Evolutionary conservation across 2,329 filamentous ascomycete genomes (phyloP).

Genomic region (Nemania diffusa): DNA sequence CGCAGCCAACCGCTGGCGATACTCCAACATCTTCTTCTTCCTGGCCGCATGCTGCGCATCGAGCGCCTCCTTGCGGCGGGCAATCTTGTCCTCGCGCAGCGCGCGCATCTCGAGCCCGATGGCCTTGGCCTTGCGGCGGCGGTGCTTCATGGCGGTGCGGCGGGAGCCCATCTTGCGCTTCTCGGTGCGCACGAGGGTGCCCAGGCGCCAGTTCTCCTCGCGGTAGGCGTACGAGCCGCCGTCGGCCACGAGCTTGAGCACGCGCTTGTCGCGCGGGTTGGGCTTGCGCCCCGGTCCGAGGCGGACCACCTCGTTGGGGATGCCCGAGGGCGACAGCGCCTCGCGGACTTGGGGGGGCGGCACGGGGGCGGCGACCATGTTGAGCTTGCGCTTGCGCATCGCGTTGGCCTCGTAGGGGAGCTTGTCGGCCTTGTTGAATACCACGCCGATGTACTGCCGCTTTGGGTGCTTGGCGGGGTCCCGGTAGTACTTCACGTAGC

Average conservation of each 20-base stretch:
- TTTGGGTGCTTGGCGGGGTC: slow-evolving; percentile 85
- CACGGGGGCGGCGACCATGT: slow-evolving; percentile 70
- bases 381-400: slow-evolving; percentile 77
- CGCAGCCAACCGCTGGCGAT: slow-evolving; percentile 32
- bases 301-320: slow-evolving; percentile 59
- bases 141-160: slow-evolving; percentile 61
- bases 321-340: slow-evolving; percentile 61
- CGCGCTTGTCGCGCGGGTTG: slow-evolving; percentile 54
- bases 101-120: slow-evolving; percentile 47
- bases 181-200: slow-evolving; percentile 62
- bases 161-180: slow-evolving; percentile 57
- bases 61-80: slow-evolving; percentile 46
- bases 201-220: slow-evolving; percentile 70
- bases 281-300: slow-evolving; percentile 44
- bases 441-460: slow-evolving; percentile 93
- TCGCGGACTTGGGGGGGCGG: slow-evolving; percentile 49
- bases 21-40: slow-evolving; percentile 42
- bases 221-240: slow-evolving; percentile 65
- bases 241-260: slow-evolving; percentile 62
- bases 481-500: slow-evolving; percentile 97
- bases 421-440: slow-evolving; percentile 81
- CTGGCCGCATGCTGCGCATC: slow-evolving; percentile 42
- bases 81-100: slow-evolving; percentile 48
- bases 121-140: slow-evolving; percentile 54
- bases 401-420: slow-evolving; percentile 82